These are phyloP conservation scores for Trametes pubescens DNA, from an alignment of 1,284 basidiomycete genomes.

Conservation along the genomic window DNA sequence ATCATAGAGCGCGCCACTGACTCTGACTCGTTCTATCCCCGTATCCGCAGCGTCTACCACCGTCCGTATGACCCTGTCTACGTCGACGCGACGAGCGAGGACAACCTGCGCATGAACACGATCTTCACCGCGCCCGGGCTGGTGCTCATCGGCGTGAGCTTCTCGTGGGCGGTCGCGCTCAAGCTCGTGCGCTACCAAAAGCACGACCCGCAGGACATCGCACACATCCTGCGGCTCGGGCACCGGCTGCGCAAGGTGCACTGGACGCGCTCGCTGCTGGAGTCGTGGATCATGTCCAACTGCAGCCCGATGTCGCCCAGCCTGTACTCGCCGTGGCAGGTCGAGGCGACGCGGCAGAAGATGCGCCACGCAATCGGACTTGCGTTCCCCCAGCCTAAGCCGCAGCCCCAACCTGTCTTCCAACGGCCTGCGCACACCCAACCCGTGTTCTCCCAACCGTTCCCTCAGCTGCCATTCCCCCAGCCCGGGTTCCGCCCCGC, in stretches of 20 bases:
- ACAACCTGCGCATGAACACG: slow-evolving; percentile 61
- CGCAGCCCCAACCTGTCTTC: background rate
- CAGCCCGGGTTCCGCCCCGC: background rate
- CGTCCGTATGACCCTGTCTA: slow-evolving; percentile 66
- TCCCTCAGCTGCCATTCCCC: background rate
- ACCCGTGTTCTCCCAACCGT: background rate
- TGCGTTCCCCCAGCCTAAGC: slow-evolving; percentile 28
- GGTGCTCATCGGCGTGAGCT: slow-evolving; percentile 64
- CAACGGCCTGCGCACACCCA: background rate
- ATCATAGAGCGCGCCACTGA: background rate
- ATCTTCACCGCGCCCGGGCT: slow-evolving; percentile 64
- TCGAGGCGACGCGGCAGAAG: slow-evolving; percentile 53
- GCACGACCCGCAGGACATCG: slow-evolving; percentile 50
- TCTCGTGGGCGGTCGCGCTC: slow-evolving; percentile 72
- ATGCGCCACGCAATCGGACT: slow-evolving; percentile 57
- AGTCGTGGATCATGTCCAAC: slow-evolving; percentile 58
- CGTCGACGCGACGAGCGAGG: slow-evolving; percentile 54
- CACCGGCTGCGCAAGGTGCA: slow-evolving; percentile 55
- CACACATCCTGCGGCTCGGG: slow-evolving; percentile 57
- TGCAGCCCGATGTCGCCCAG: slow-evolving; percentile 67
- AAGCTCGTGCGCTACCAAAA: slow-evolving; percentile 73
- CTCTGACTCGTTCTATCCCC: slow-evolving; percentile 8
- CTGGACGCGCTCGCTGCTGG: slow-evolving; percentile 62
- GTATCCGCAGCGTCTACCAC: slow-evolving; percentile 46
- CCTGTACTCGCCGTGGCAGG: slow-evolving; percentile 51